Evolutionary conservation across 2,329 filamentous ascomycete genomes (phyloP), one percentile per base, ranked within the genome.

Genomic region (Fusarium pininemorale): DNA sequence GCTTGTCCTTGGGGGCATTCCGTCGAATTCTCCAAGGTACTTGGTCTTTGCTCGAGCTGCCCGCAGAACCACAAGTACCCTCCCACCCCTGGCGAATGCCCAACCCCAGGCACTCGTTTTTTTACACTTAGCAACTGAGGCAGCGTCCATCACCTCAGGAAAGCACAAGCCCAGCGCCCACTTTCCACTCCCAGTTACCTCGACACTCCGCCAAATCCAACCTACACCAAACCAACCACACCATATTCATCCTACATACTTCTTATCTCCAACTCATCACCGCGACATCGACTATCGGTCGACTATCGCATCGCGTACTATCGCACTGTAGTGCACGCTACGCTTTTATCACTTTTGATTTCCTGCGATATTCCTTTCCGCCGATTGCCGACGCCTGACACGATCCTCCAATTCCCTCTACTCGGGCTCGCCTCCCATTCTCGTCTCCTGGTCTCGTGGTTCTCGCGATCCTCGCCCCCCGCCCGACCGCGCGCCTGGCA

Each of bases 101-200:
- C 69, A 64, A 69, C 69, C 69, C 72, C 72, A 45, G 72, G 63
- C 63, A 44, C 72, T 73, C 65, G 72, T 72, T 73, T 72, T 74
- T 70, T 69, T 60, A 58, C 71, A 53, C 54, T 64, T 57, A 60
- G 69, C 66, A 63, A 58, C 58, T 58, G 69, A 72, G 68, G 69
- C 63, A 62, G 67, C 47, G 63, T 51, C 59, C 67, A 57, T 73
- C 70, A 66, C 70, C 70, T 73, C 56, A 73, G 66, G 61, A 74
- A 74, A 71, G 68, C 67, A 72, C 67, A 74, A 74, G 69, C 72
- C 68, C 72, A 60, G 69, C 72, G 69, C 72, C 72, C 72, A 74
- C 72, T 74, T 75, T 75, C 72, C 72, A 75, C 72, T 74, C 72
- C 72, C 72, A 74, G 72, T 74, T 75, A 75, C 72, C 72, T 75